Conservation (phyloP, 768 basidiomycete genomes). For the Gautieria morchelliformis region DNA sequence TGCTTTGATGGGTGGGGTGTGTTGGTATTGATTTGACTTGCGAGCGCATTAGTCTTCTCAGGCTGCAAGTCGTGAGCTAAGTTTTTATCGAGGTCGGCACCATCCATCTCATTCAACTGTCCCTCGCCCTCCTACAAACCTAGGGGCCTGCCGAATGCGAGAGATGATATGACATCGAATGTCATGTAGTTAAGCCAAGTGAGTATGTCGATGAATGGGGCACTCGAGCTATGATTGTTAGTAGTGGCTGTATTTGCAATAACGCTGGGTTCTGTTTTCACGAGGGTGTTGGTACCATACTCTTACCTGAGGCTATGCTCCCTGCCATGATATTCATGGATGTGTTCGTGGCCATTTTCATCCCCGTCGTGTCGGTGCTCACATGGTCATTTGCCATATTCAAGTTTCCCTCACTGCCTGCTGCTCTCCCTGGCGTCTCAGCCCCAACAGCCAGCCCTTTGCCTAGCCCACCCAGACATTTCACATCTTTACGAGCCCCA, state of each 20-base stretch:
- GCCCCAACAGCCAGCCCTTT: background rate
- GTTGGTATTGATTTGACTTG: background rate
- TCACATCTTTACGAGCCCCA: background rate
- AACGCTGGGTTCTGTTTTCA: background rate
- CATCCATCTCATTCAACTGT: conserved; percentile 12
- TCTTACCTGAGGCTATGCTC: background rate
- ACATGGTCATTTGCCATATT: background rate
- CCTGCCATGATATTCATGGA: background rate
- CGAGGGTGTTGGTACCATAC: too few species aligned
- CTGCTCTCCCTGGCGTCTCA: background rate
- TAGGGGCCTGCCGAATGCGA: conserved; percentile 26
- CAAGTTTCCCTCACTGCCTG: background rate
- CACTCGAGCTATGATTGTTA: too few species aligned
- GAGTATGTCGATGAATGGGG: conserved; percentile 12
- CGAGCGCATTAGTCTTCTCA: background rate
- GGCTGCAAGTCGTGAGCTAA: background rate
- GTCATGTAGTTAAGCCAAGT: conserved; percentile 27
- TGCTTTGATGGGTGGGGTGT: background rate
- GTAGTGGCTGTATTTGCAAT: background rate
- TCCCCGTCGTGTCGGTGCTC: background rate
- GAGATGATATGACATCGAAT: conserved; percentile 16
- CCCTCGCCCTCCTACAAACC: conserved; percentile 4
- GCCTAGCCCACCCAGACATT: background rate
- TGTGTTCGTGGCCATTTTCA: background rate
- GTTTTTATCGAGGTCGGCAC: conserved; percentile 1